These are phyloP conservation scores for Leccinum sublutescens DNA, from an alignment of 768 basidiomycete genomes.

Conservation along the genomic window DNA sequence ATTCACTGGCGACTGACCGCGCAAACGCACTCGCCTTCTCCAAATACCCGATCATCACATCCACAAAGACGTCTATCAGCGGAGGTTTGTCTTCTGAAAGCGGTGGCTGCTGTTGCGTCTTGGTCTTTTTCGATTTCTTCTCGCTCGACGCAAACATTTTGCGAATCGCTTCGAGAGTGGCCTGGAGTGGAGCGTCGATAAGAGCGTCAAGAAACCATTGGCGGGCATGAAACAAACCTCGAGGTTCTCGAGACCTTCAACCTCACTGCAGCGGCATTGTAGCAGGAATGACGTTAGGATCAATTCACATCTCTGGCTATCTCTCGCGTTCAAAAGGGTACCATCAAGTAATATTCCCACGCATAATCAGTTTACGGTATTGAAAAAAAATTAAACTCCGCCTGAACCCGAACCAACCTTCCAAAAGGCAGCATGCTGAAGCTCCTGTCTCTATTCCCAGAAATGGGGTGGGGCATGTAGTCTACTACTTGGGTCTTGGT, in stretches of 20 bases:
- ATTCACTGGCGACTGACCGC: slow-evolving; percentile 76
- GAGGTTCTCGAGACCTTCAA: slow-evolving; percentile 57
- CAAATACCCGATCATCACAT: slow-evolving; percentile 86
- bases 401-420: no score
- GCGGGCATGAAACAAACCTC: slow-evolving; percentile 45
- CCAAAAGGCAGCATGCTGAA: no score
- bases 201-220: neutral
- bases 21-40: slow-evolving; percentile 81
- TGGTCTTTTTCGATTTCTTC: slow-evolving; percentile 43
- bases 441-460: no score
- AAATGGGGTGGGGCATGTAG: no score
- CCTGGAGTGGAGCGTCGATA: slow-evolving; percentile 35
- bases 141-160: slow-evolving; percentile 47
- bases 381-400: no score
- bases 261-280: slow-evolving; percentile 66
- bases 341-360: no score
- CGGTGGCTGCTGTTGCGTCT: slow-evolving; percentile 1
- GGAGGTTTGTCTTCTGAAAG: slow-evolving; percentile 38
- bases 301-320: slow-evolving; percentile 44
- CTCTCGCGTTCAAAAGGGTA: no score
- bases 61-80: slow-evolving; percentile 82
- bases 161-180: slow-evolving; percentile 56
- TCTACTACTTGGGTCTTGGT: no score
- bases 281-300: slow-evolving; percentile 70
- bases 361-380: no score